Percentiles rank a stretch among this genome's conserved stretches.
Evolutionary conservation across 441 rosid species (phyloP).

Genomic region (Jatropha podagrica): DNA sequence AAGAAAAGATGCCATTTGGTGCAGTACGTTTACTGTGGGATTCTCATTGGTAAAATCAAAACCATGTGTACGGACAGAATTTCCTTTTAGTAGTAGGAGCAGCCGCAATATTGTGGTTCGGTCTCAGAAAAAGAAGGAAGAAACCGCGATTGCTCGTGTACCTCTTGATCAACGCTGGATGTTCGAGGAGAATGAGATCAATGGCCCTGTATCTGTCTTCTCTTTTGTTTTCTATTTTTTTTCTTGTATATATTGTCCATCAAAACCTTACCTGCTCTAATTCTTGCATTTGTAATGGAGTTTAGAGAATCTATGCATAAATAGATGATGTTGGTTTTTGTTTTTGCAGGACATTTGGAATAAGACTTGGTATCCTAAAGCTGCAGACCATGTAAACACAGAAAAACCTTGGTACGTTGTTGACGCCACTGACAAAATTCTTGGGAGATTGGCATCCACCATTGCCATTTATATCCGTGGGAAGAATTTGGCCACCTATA

Average conservation of each 20-base stretch:
- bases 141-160: conserved; percentile 38
- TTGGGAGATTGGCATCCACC: conserved; percentile 85
- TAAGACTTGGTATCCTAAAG: conserved; percentile 92
- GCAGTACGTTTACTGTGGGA: conserved; percentile 39
- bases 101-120: conserved; percentile 46
- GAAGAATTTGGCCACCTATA: conserved; percentile 79
- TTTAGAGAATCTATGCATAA: neutral
- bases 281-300: neutral
- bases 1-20: conserved; percentile 9
- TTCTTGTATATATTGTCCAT: neutral
- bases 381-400: conserved; percentile 76
- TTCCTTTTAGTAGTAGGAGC: conserved; percentile 24
- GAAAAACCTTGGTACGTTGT: conserved; percentile 85
- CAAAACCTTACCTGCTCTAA: neutral
- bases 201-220: conserved; percentile 67
- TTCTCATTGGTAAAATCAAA: conserved; percentile 36
- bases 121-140: conserved; percentile 42
- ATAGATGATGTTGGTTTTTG: conserved; percentile 9
- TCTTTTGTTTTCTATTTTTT: neutral
- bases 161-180: conserved; percentile 86
- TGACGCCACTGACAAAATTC: conserved; percentile 87
- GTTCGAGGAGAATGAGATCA: conserved; percentile 74
- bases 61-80: conserved; percentile 25
- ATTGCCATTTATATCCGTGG: conserved; percentile 89
- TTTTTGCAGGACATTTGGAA: conserved; percentile 84